A percentile compares a stretch with the other conserved stretches of the same genome.
Evolutionary conservation across 2,329 filamentous ascomycete species (phyloP).

Genomic region (Cryphonectria japonica): DNA sequence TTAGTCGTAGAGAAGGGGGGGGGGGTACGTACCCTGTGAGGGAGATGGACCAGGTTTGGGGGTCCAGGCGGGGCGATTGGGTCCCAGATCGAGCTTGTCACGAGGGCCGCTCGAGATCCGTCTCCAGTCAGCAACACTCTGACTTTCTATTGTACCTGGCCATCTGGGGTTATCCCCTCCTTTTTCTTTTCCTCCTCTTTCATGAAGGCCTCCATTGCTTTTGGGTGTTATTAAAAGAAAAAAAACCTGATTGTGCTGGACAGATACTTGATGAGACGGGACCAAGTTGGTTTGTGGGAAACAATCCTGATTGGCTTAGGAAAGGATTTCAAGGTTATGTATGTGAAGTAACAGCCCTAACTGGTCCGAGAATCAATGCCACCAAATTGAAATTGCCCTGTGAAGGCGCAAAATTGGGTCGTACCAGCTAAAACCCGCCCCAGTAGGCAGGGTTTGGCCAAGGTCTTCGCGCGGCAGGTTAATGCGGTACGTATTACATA

Average conservation of each 20-base stretch:
- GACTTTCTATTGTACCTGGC: no score
- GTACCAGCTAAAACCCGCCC: neutral
- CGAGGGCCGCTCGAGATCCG: constrained; percentile 1
- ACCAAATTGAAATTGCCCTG: constrained; percentile 27
- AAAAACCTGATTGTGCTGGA: neutral
- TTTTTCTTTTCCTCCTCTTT: neutral
- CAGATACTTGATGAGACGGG: neutral
- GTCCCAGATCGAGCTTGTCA: constrained; percentile 5
- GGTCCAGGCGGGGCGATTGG: constrained; percentile 8
- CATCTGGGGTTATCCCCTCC: neutral
- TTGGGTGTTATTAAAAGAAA: neutral
- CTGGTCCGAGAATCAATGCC: constrained; percentile 13
- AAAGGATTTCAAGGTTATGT: constrained; percentile 8
- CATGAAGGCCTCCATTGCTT: neutral
- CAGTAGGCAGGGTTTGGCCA: neutral
- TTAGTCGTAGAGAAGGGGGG: no score
- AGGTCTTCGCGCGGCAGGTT: constrained; percentile 1
- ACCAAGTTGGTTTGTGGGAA: neutral
- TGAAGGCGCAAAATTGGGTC: constrained; percentile 14
- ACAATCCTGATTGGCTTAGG: neutral
- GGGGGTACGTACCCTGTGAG: neutral
- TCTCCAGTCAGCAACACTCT: neutral
- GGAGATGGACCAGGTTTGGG: constrained; percentile 1
- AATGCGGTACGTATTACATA: neutral
- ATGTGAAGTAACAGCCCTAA: constrained; percentile 25